phyloP scores from a whole-genome alignment of 2,329 filamentous ascomycete species.

The Zelopaecilomyces penicillatus region DNA sequence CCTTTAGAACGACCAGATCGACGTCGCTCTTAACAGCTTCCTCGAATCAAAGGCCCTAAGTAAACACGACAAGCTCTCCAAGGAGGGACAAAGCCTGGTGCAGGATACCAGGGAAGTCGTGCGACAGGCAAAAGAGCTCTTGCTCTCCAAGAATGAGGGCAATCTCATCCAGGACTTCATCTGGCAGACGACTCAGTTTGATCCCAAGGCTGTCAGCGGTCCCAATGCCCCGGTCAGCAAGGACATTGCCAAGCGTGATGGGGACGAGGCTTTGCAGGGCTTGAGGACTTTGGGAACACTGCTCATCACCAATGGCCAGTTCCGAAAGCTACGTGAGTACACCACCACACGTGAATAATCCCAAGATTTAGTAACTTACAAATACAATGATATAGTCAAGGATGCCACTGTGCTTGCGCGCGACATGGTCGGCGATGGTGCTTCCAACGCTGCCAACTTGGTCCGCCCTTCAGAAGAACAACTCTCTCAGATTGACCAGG shows the following conservation, averaged over 20 bases:
- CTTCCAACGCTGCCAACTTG: constrained; percentile 64
- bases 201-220: constrained; percentile 49
- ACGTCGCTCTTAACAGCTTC: constrained; percentile 86
- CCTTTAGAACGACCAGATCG: constrained; percentile 81
- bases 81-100: constrained; percentile 73
- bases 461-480: constrained; percentile 73
- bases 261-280: constrained; percentile 73
- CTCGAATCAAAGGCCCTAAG: constrained; percentile 62
- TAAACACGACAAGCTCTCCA: constrained; percentile 64
- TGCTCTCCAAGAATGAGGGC: constrained; percentile 91
- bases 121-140: constrained; percentile 71
- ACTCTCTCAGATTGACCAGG: constrained; percentile 67
- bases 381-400: constrained; percentile 40
- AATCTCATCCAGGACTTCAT: constrained; percentile 95
- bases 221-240: constrained; percentile 66
- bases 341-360: background rate
- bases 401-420: constrained; percentile 75
- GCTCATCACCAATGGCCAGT: constrained; percentile 91
- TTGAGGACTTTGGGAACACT: constrained; percentile 81
- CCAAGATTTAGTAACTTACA: constrained; percentile 10
- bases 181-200: constrained; percentile 79
- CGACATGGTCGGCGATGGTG: constrained; percentile 87
- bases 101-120: constrained; percentile 72
- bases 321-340: constrained; percentile 73
- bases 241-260: constrained; percentile 72